Conservation (phyloP, 805 yeast species). For the Teunomyces atbi region DNA sequence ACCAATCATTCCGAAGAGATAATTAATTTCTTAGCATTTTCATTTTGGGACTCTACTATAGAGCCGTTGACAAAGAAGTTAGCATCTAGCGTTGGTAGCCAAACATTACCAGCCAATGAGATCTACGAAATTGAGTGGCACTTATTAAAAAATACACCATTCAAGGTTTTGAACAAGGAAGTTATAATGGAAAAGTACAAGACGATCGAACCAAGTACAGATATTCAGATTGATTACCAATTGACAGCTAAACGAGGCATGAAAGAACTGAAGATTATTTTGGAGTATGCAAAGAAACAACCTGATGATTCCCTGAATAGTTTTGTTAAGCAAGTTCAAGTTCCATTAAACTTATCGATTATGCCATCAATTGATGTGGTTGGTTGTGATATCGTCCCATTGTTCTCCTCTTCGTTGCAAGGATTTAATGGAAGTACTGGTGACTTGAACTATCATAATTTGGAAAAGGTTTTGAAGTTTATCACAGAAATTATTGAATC, state of each 20-base stretch:
- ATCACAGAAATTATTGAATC: slow-evolving; percentile 23
- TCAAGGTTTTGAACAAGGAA: slow-evolving; percentile 49
- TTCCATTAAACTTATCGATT: slow-evolving; percentile 71
- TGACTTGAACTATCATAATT: slow-evolving; percentile 8
- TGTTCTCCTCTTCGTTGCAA: slow-evolving; percentile 30
- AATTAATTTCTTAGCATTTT: slow-evolving; percentile 57
- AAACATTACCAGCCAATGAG: slow-evolving; percentile 55
- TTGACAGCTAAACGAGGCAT: slow-evolving; percentile 74
- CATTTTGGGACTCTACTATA: slow-evolving; percentile 70
- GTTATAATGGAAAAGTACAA: slow-evolving; percentile 36
- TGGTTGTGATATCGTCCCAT: slow-evolving; percentile 71
- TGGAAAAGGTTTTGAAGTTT: slow-evolving; percentile 28
- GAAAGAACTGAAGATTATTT: slow-evolving; percentile 57
- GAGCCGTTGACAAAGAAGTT: slow-evolving; percentile 61
- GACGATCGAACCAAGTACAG: slow-evolving; percentile 37
- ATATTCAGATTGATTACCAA: slow-evolving; percentile 52
- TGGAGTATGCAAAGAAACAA: slow-evolving; percentile 56
- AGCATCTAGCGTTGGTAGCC: slow-evolving; percentile 21
- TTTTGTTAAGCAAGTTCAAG: slow-evolving; percentile 53
- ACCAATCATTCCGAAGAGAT: slow-evolving; percentile 58
- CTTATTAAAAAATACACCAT: slow-evolving; percentile 55
- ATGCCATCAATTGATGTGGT: slow-evolving; percentile 71
- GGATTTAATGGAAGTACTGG: slow-evolving; percentile 12
- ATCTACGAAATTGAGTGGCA: slow-evolving; percentile 74
- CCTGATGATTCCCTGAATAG: slow-evolving; percentile 15